Evolutionary conservation across 352 stramenopile species (phyloP).

Genomic region (Globisporangium mamillatum): DNA sequence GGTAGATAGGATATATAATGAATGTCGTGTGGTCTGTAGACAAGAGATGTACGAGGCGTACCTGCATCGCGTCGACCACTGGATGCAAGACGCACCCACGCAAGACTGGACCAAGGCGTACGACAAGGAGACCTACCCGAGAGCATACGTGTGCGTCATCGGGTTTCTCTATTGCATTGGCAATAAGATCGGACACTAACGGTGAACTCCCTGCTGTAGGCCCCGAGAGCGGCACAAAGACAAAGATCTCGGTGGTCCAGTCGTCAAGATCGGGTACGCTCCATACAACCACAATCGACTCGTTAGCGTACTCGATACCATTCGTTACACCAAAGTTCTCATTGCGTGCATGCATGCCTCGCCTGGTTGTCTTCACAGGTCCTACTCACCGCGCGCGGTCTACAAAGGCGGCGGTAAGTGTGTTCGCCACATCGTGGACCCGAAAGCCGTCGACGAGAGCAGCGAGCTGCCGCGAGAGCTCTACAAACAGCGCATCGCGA

Average conservation of each 20-base stretch:
- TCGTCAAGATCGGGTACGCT: constrained; percentile 44
- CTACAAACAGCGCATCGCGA: constrained; percentile 42
- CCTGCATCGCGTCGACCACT: constrained; percentile 49
- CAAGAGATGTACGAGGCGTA: constrained; percentile 73
- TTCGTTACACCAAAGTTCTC: neutral
- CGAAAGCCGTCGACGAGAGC: constrained; percentile 14
- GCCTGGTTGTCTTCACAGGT: constrained; percentile 17
- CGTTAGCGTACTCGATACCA: too few relatives aligned
- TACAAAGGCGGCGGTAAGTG: constrained; percentile 60
- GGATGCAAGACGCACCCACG: constrained; percentile 37
- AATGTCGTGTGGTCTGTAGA: constrained; percentile 17
- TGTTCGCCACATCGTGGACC: constrained; percentile 27
- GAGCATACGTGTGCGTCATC: constrained; percentile 43
- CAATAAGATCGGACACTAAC: neutral
- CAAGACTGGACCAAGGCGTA: constrained; percentile 57
- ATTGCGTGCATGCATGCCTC: neutral
- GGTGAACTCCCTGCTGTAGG: constrained; percentile 17
- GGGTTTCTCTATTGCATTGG: neutral
- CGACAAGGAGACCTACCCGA: constrained; percentile 47
- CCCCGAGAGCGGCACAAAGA: constrained; percentile 44
- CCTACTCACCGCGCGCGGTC: constrained; percentile 45
- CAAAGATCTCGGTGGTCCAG: constrained; percentile 31
- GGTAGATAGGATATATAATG: neutral
- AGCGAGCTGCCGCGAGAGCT: constrained; percentile 33
- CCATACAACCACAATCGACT: neutral